Evolutionary conservation across 2,329 filamentous ascomycete species (phyloP).

Genomic region (Zymoseptoria tritici): DNA sequence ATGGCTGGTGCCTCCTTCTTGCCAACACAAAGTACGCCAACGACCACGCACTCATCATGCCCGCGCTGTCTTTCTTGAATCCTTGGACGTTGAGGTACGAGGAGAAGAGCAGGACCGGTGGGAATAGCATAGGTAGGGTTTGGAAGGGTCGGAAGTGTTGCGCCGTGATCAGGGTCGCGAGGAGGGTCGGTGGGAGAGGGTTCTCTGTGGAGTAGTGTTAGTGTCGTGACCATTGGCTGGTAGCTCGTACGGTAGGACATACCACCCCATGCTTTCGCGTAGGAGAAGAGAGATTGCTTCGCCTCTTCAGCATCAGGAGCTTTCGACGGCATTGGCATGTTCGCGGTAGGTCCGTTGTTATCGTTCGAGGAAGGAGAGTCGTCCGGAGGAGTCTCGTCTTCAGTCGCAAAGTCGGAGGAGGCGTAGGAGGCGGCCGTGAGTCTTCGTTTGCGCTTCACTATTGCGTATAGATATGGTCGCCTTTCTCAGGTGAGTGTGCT

Average conservation of each 20-base stretch:
- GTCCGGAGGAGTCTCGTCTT: not conserved
- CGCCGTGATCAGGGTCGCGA: conserved; percentile 59
- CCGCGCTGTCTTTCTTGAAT: conserved; percentile 57
- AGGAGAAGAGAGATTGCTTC: conserved; percentile 37
- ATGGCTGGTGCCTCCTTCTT: conserved; percentile 45
- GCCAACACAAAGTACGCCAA: conserved; percentile 59
- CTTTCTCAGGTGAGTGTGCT: not conserved
- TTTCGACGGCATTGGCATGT: conserved; percentile 36
- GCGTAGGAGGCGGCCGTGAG: not conserved
- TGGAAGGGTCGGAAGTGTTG: conserved; percentile 62
- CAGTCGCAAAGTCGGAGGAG: not conserved
- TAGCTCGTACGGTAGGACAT: conserved; percentile 23
- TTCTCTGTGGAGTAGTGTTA: conserved; percentile 44
- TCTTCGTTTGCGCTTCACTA: not conserved
- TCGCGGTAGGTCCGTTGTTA: conserved; percentile 8
- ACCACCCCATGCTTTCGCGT: conserved; percentile 47
- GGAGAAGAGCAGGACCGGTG: conserved; percentile 57
- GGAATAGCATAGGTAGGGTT: conserved; percentile 58
- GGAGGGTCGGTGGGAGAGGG: conserved; percentile 55
- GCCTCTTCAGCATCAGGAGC: conserved; percentile 30
- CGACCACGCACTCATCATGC: conserved; percentile 58
- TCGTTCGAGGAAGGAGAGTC: not conserved
- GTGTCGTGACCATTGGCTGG: conserved; percentile 4
- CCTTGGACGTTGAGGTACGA: conserved; percentile 58
- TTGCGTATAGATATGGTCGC: not conserved